Evolutionary conservation across 2,329 filamentous ascomycete genomes (phyloP).

Genomic region (Penicillium sp.): DNA sequence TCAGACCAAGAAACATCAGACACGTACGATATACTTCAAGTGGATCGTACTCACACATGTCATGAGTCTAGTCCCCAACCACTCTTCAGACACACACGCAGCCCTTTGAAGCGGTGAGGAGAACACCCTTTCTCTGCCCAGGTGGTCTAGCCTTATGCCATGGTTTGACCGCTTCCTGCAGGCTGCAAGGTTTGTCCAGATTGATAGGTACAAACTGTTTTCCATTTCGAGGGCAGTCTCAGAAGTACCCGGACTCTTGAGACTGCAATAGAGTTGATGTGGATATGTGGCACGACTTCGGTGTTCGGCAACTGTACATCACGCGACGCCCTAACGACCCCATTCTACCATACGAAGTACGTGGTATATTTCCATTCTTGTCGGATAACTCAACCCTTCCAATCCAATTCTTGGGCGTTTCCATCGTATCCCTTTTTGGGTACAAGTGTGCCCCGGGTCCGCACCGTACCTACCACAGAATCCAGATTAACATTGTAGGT

Average conservation of each 20-base stretch:
- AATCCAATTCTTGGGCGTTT: constrained; percentile 1
- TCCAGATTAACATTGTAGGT: constrained; percentile 9
- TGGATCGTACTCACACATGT: constrained; percentile 11
- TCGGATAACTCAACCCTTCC: not conserved
- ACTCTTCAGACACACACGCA: constrained; percentile 22
- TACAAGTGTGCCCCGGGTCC: not conserved
- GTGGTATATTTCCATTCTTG: constrained; percentile 1
- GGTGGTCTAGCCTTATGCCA: constrained; percentile 15
- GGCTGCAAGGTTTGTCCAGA: constrained; percentile 22
- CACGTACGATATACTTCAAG: constrained; percentile 6
- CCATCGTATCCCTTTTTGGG: not conserved
- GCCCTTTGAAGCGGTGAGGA: constrained; percentile 24
- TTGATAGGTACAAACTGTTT: constrained; percentile 10
- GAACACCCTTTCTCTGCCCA: constrained; percentile 11
- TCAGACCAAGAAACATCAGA: constrained; percentile 1
- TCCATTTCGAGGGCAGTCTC: constrained; percentile 6
- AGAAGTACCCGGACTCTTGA: constrained; percentile 4
- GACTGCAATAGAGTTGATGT: constrained; percentile 5
- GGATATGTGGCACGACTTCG: constrained; percentile 12
- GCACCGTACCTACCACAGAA: constrained; percentile 10
- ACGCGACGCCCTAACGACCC: not conserved
- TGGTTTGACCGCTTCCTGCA: constrained; percentile 30
- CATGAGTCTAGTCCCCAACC: constrained; percentile 8
- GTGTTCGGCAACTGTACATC: constrained; percentile 12
- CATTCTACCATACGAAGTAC: too few species aligned